Base-by-base conservation (phyloP, 2,329 filamentous ascomycete genomes). In the Juglanconis sp. region DNA sequence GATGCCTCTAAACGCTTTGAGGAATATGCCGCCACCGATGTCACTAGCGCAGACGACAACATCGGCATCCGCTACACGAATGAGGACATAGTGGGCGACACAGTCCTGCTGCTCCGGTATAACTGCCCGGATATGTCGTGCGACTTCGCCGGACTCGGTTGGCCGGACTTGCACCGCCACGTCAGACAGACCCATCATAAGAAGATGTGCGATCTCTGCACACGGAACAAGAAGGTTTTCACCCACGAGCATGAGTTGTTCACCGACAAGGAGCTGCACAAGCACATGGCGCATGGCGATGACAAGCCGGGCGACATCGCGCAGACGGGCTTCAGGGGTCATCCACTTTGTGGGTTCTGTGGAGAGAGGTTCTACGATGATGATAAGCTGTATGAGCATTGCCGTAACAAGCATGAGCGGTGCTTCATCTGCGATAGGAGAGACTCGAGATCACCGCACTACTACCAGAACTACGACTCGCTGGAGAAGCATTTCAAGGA, bases 211-310 rank as follows among this genome's bases (percentile, higher is more conserved):
- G 92, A 96, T 73, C 81, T 96, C 10, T 97, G 93, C 75, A 84
- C 93, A 6, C 82, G 92, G 62, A 93, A 97, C 79, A 99, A 99
- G 77, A 97, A 96, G 71, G 92, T 97, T 38, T 99, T 99, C 68
- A 97, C 95, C 1, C 95, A 99, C 75, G 95, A 99, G 75, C 95
- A 99, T 72, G 91, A 96, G 64, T 82, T 99, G 1, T 98, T 97
- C 73, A 89, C 90, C 1, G 83, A 87, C 63, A 84, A 87, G 64
- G 91, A 94, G 67, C 80, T 98, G 53, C 87, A 90, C 66, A 90
- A 86, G 68, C 95, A 99, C 73, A 96, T 98, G 82, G 90, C 86
- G 64, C 87, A 89, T 64, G 95, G 95, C 60, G 95, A 99, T 69
- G 91, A 98, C 72, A 89, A 89, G 65, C 93, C 94, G 4, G 94